Conservation (phyloP, 176 grass and related monocot species). For the Puccinellia tenuiflora region DNA sequence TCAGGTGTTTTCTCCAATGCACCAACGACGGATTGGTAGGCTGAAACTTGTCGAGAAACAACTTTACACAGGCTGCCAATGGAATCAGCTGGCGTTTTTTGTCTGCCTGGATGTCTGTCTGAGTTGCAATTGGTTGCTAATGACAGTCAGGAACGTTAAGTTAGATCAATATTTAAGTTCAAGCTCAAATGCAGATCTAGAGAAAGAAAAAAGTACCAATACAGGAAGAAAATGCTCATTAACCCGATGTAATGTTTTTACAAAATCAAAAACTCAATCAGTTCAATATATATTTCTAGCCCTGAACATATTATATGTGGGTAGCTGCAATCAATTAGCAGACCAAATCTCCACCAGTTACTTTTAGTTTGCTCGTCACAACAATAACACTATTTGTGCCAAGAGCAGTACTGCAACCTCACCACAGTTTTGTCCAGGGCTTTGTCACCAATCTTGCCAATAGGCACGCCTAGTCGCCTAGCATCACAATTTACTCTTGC, state of each 20-base stretch:
- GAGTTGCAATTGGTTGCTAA: neutral
- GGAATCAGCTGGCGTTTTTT: neutral
- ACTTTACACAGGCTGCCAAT: neutral
- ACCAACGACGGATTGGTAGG: neutral
- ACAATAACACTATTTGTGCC: neutral
- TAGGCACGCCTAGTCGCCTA: neutral
- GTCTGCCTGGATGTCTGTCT: neutral
- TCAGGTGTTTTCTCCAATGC: neutral
- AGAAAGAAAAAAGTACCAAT: neutral
- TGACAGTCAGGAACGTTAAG: neutral
- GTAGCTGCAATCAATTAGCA: neutral
- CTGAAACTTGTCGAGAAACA: neutral
- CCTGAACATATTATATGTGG: neutral
- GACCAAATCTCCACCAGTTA: neutral
- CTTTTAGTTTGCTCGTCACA: neutral
- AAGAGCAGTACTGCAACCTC: neutral
- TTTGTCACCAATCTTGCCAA: neutral
- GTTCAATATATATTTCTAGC: neutral
- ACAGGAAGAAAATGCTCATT: neutral
- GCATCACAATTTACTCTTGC: too few species aligned
- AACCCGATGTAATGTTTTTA: neutral
- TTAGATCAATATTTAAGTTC: neutral
- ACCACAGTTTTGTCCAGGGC: neutral
- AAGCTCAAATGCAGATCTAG: neutral
- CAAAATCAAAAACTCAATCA: neutral